Conservation (phyloP, 805 yeast species). For the Candida hispaniensis region DNA sequence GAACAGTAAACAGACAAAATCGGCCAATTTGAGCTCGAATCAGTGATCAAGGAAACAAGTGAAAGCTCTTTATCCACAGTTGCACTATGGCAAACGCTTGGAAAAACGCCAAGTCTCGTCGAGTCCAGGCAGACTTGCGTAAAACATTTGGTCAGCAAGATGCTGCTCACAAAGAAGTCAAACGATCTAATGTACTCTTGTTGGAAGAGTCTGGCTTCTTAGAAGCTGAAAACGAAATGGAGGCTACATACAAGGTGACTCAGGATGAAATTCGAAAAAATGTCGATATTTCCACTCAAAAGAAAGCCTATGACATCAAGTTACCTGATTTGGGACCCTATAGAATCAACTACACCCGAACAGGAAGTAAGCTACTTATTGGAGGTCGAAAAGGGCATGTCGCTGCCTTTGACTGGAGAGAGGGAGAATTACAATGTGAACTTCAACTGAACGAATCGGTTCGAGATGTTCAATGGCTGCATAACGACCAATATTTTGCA, state of each 20-base stretch:
- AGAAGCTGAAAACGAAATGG: slow-evolving; percentile 91
- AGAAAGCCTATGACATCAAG: slow-evolving; percentile 60
- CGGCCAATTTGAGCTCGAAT: no score
- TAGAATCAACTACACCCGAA: slow-evolving; percentile 62
- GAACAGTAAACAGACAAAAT: no score
- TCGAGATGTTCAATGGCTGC: slow-evolving; percentile 79
- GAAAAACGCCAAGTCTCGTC: no score
- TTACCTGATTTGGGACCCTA: slow-evolving; percentile 83
- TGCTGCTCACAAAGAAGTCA: slow-evolving; percentile 79
- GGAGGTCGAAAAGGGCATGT: slow-evolving; percentile 93
- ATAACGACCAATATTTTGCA: slow-evolving; percentile 88
- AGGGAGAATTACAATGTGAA: slow-evolving; percentile 73
- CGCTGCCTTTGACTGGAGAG: slow-evolving; percentile 93
- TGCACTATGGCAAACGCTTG: no score
- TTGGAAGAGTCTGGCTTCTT: slow-evolving; percentile 78
- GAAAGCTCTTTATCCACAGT: no score
- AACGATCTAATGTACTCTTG: slow-evolving; percentile 72
- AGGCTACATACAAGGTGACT: slow-evolving; percentile 72
- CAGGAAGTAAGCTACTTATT: slow-evolving; percentile 74
- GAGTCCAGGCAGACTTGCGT: no score
- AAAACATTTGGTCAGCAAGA: no score
- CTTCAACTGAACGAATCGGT: slow-evolving; percentile 80
- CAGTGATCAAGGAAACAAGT: no score
- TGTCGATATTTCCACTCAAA: slow-evolving; percentile 68
- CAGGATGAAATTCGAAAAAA: slow-evolving; percentile 67